Conservation (phyloP, 257 asterid genomes). For the Striga asiatica region DNA sequence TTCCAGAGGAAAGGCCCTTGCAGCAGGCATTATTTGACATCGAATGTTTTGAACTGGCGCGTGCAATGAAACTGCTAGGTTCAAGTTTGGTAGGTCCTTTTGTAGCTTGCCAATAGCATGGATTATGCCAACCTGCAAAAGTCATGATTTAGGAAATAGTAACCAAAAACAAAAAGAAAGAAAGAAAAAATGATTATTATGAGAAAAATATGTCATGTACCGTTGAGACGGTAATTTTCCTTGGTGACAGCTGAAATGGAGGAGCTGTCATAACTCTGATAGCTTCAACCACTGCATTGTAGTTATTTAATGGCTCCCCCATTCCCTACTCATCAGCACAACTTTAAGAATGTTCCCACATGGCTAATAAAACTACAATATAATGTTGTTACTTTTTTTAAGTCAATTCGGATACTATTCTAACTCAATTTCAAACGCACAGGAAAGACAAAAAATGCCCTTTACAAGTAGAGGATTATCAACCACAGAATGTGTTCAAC, state of each 20-base stretch:
- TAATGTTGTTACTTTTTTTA: not conserved
- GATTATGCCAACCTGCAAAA: constrained; percentile 74
- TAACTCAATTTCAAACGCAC: constrained; percentile 1
- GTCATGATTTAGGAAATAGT: constrained; percentile 11
- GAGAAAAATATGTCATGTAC: constrained; percentile 25
- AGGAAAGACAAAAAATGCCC: not conserved
- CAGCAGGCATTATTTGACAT: constrained; percentile 98
- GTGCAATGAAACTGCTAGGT: constrained; percentile 90
- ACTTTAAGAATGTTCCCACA: too few relatives aligned
- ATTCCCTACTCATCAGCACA: constrained; percentile 52
- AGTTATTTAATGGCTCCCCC: constrained; percentile 92
- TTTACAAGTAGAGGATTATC: too few relatives aligned
- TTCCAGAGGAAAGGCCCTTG: constrained; percentile 89
- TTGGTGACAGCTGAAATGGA: constrained; percentile 83
- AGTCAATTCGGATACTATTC: not conserved
- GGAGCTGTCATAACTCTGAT: constrained; percentile 66
- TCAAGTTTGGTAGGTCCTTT: constrained; percentile 60
- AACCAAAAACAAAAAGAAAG: not conserved
- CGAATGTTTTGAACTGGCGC: constrained; percentile 96
- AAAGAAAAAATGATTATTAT: not conserved
- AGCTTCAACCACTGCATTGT: constrained; percentile 74
- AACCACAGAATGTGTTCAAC: too few relatives aligned
- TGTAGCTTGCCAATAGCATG: constrained; percentile 83
- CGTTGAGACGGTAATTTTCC: constrained; percentile 84
- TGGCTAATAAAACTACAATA: not conserved